Conservation (phyloP, 192 early-diverging fungal species). For the Paraglomus occultum region DNA sequence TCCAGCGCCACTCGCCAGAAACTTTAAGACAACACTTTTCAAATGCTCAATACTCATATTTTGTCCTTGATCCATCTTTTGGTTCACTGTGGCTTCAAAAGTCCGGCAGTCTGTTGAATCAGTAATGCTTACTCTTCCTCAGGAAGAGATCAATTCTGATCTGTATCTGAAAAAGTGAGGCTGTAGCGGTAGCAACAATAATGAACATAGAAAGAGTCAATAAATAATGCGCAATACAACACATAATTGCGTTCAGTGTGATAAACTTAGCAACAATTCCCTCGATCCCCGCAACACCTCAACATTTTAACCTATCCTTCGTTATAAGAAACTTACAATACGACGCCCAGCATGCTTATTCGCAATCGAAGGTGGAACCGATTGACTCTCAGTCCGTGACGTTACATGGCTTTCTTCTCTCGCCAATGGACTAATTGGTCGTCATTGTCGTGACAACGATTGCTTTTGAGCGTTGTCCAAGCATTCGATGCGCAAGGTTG, state of each 20-base stretch:
- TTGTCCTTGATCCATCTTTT: slow-evolving; percentile 55
- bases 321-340: slow-evolving; percentile 7
- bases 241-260: not conserved
- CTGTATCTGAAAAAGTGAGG: slow-evolving; percentile 37
- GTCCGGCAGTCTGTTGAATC: slow-evolving; percentile 48
- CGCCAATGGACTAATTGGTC: not conserved
- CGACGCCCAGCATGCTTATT: not conserved
- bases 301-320: too few relatives aligned
- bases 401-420: not conserved
- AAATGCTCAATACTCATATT: slow-evolving; percentile 66
- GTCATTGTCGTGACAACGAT: not conserved
- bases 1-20: slow-evolving; percentile 48
- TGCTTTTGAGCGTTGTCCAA: slow-evolving; percentile 16
- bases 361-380: not conserved
- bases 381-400: slow-evolving; percentile 4
- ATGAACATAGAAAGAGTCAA: not conserved
- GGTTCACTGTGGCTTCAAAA: slow-evolving; percentile 47
- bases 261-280: too few relatives aligned
- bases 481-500: not conserved
- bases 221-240: not conserved
- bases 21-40: slow-evolving; percentile 69
- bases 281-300: too few relatives aligned
- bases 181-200: slow-evolving; percentile 19
- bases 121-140: slow-evolving; percentile 43
- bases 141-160: not conserved